Conservation (phyloP, 352 stramenopile genomes). For the Phytophthora nicotianae region DNA sequence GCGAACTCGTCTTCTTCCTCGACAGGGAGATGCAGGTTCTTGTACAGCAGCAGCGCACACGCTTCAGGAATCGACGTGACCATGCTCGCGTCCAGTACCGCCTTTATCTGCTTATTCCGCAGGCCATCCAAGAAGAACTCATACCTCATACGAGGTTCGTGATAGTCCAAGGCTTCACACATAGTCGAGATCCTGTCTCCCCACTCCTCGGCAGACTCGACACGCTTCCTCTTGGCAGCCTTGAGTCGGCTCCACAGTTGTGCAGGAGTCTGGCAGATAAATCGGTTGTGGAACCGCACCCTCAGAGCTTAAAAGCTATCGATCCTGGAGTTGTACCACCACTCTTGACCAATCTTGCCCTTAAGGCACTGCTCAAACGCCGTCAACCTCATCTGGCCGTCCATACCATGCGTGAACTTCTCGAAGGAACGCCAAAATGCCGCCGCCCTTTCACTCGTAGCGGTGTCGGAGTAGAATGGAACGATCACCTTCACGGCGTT, state of each 20-base stretch:
- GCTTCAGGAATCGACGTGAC: not conserved
- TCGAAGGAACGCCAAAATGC: conserved; percentile 6
- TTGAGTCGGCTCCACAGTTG: conserved; percentile 4
- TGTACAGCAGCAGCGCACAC: not conserved
- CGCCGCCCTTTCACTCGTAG: not conserved
- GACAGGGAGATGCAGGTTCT: no score
- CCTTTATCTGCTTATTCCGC: not conserved
- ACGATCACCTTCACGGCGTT: conserved; percentile 7
- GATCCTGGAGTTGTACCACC: conserved; percentile 2
- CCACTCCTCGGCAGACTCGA: conserved; percentile 13
- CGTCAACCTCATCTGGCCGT: no score
- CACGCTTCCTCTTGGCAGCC: not conserved
- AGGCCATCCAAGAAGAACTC: conserved; percentile 11
- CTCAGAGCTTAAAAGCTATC: not conserved
- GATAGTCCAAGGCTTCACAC: not conserved
- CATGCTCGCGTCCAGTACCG: conserved; percentile 1
- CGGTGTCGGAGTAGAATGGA: conserved; percentile 3
- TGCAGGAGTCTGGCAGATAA: conserved; percentile 7
- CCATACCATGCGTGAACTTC: no score
- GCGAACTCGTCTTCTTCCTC: no score
- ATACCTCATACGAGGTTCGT: conserved; percentile 4
- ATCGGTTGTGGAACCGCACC: conserved; percentile 10
- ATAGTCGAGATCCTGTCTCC: not conserved
- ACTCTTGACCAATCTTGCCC: no score
- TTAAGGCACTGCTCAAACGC: no score